phyloP scores from a whole-genome alignment of 2,329 filamentous ascomycete genomes.

The Chrysoporthe austroafricana region DNA sequence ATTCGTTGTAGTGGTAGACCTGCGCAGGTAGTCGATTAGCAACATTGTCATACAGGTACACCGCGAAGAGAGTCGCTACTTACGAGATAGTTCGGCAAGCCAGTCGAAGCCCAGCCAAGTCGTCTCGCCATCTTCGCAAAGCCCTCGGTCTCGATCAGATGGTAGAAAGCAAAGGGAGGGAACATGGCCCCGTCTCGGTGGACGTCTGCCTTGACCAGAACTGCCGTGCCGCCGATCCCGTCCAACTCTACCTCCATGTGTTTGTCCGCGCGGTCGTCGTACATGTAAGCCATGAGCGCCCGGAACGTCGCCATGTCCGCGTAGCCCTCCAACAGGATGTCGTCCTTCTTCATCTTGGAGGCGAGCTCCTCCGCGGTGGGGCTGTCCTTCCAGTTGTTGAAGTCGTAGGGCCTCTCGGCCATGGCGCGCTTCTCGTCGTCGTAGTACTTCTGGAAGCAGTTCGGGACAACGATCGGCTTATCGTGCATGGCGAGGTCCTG shows the following conservation, averaged over 20 bases:
- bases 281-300: constrained; percentile 86
- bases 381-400: constrained; percentile 96
- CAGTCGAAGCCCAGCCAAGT: constrained; percentile 81
- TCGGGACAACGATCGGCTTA: constrained; percentile 90
- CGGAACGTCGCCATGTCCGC: constrained; percentile 91
- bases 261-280: constrained; percentile 58
- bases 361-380: constrained; percentile 76
- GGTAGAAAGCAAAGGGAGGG: constrained; percentile 92
- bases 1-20: constrained; percentile 93
- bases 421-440: constrained; percentile 70
- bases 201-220: constrained; percentile 95
- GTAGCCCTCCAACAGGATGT: constrained; percentile 93
- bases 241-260: constrained; percentile 76
- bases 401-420: constrained; percentile 88
- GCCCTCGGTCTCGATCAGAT: constrained; percentile 96
- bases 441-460: constrained; percentile 88
- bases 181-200: constrained; percentile 99
- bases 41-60: neutral
- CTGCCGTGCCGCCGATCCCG: constrained; percentile 88
- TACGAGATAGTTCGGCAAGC: constrained; percentile 97
- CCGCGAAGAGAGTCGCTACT: constrained; percentile 33
- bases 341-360: constrained; percentile 81
- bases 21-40: constrained; percentile 40
- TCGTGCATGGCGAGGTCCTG: constrained; percentile 89
- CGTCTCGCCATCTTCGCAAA: constrained; percentile 96